phyloP scores from a whole-genome alignment of 768 basidiomycete genomes.

The Ramaria rubella region DNA sequence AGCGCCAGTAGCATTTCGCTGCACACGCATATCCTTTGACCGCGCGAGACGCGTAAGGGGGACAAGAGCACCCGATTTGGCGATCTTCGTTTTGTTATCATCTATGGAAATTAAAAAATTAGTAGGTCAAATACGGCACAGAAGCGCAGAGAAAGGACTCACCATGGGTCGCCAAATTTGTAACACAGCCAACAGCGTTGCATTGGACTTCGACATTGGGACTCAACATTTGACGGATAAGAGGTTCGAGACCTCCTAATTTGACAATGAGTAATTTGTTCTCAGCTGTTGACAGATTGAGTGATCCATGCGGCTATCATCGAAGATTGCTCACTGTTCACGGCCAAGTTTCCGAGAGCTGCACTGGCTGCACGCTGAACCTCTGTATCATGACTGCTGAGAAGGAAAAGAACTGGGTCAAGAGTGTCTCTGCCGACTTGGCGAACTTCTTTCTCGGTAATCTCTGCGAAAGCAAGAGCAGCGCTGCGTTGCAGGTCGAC shows the following conservation, averaged over 20 bases:
- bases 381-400: conserved; percentile 97
- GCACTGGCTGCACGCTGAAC: conserved; percentile 98
- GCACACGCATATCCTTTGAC: conserved; percentile 98
- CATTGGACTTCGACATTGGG: conserved; percentile 99
- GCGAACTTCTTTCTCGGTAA: conserved; percentile 98
- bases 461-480: conserved; percentile 97
- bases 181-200: conserved; percentile 98
- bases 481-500: conserved; percentile 98
- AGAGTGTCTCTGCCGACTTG: conserved; percentile 95
- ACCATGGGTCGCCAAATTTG: conserved; percentile 98
- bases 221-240: conserved; percentile 98
- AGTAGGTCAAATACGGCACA: conserved; percentile 9
- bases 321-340: conserved; percentile 71
- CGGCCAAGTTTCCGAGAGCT: conserved; percentile 93
- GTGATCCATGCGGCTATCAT: conserved; percentile 14
- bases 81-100: conserved; percentile 99
- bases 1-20: conserved; percentile 97
- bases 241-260: conserved; percentile 92
- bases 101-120: conserved; percentile 48
- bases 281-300: conserved; percentile 55
- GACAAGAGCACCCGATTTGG: conserved; percentile 97
- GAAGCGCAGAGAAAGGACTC: conserved; percentile 8
- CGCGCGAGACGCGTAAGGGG: conserved; percentile 93
- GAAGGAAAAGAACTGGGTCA: conserved; percentile 94
- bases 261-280: conserved; percentile 99